Base-by-base conservation (phyloP, 1,139 yeast genomes). In the Ashbya aceris region DNA sequence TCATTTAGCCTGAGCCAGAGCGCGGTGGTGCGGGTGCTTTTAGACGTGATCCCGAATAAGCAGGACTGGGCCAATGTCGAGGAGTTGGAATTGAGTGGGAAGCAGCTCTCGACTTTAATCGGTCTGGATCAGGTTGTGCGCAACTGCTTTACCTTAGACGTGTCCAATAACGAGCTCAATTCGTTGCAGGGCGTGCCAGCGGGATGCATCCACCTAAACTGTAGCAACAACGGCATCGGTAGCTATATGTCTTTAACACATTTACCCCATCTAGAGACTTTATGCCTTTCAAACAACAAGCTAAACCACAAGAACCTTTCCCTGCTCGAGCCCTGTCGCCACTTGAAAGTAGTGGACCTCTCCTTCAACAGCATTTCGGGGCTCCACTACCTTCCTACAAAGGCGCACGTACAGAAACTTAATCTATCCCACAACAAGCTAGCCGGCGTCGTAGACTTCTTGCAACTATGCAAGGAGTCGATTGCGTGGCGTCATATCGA, bases 101-200 rank as follows among this genome's bases (percentile, higher is more conserved):
- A 42, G 33, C 30, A 39, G 4, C 42, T 55, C 26, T 40, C 42
- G 9, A 55, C 50, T 33, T 31, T 54, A 3, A 41, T 48, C 27
- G 57, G 56, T 3, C 39, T 58, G 33, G 43, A 49, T n/a, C 46
- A 48, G 17, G 44, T 54, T 35, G 40, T 54, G 12, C 62, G 61
- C 3, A 40, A 44, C 32, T 35, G 58, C n/a, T 37, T 41, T n/a
- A 43, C 46, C n/a, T 40, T 51, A 9, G 43, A 55, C 37, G 33
- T 56, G 7, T 40, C 45, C 17, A 32, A 46, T 36, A 58, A 58
- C 41, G 37, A 49, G 9, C 38, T 58, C 26, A 49, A 45, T 32
- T 46, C 53, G 4, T 30, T 52, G 9, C 43, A 45, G n/a, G 58
- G 56, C 3, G 41, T 53, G 2, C 53, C 59, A 10, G 9, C 41